phyloP scores from a whole-genome alignment of 1,284 basidiomycete genomes.

The Austroboletus niveus region DNA sequence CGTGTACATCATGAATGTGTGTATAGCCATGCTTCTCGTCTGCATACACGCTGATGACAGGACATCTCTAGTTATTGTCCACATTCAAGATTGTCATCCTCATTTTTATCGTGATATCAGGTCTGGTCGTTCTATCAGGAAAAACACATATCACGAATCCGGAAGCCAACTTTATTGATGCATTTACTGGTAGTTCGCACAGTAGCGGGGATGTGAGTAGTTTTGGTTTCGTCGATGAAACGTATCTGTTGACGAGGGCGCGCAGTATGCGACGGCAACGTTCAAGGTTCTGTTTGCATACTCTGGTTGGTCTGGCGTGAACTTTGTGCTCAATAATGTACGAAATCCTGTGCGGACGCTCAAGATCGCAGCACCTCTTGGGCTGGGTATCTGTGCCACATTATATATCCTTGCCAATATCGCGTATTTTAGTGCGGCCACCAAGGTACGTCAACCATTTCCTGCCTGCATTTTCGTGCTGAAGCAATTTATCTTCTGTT shows the following conservation, averaged over 20 bases:
- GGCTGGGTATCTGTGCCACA: slow-evolving; percentile 43
- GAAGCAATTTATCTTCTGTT: neutral
- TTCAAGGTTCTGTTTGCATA: slow-evolving; percentile 60
- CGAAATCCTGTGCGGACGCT: slow-evolving; percentile 51
- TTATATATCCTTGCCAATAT: slow-evolving; percentile 54
- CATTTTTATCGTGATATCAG: slow-evolving; percentile 27
- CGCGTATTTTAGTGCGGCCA: slow-evolving; percentile 46
- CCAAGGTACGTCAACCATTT: slow-evolving; percentile 8
- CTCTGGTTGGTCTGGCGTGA: slow-evolving; percentile 51
- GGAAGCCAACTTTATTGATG: slow-evolving; percentile 45
- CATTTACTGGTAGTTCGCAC: slow-evolving; percentile 48
- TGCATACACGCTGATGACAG: neutral
- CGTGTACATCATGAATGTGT: slow-evolving; percentile 49
- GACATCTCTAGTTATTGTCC: slow-evolving; percentile 10
- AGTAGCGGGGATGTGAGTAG: slow-evolving; percentile 42
- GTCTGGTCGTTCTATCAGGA: slow-evolving; percentile 53
- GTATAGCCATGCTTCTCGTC: neutral
- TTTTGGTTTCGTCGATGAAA: neutral
- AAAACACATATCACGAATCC: slow-evolving; percentile 43
- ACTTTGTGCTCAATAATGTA: slow-evolving; percentile 57
- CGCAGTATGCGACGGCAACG: slow-evolving; percentile 54
- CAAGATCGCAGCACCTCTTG: slow-evolving; percentile 54
- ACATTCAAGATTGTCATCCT: slow-evolving; percentile 30
- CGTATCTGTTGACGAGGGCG: neutral
- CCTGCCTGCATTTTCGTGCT: too few relatives aligned